These are phyloP conservation scores for Triangularia verruculosa DNA, from an alignment of 2,329 filamentous ascomycete species.

Conservation along the genomic window DNA sequence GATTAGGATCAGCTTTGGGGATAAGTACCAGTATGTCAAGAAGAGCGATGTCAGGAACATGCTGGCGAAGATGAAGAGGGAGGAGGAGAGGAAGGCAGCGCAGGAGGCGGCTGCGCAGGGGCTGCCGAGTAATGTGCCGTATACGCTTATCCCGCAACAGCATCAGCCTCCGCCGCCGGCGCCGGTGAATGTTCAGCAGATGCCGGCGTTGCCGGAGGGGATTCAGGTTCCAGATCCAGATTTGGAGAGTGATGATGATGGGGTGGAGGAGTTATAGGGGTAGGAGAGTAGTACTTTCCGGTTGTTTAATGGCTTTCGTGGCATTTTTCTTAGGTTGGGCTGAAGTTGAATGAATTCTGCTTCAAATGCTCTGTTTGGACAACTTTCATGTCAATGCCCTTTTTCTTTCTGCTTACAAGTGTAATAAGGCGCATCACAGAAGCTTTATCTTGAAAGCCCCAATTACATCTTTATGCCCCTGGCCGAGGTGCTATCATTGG, in stretches of 20 bases:
- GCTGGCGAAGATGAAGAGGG: slow-evolving; percentile 32
- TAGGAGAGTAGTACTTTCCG: neutral
- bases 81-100: slow-evolving; percentile 29
- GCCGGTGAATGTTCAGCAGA: slow-evolving; percentile 22
- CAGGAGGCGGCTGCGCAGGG: slow-evolving; percentile 21
- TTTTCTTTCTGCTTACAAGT: no score
- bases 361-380: no score
- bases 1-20: slow-evolving; percentile 30
- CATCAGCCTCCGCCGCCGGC: slow-evolving; percentile 24
- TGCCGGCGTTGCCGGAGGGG: slow-evolving; percentile 26
- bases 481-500: no score
- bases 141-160: slow-evolving; percentile 26
- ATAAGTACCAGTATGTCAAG: slow-evolving; percentile 34
- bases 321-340: neutral
- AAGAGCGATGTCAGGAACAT: slow-evolving; percentile 30
- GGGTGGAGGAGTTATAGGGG: slow-evolving; percentile 20
- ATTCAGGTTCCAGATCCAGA: slow-evolving; percentile 31
- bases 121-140: slow-evolving; percentile 22
- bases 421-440: no score
- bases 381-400: no score
- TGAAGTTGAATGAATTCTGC: neutral
- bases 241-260: slow-evolving; percentile 29
- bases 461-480: no score
- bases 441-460: no score
- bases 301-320: neutral